phyloP scores from a whole-genome alignment of 257 asterid species.

The Orobanche coerulescens region DNA sequence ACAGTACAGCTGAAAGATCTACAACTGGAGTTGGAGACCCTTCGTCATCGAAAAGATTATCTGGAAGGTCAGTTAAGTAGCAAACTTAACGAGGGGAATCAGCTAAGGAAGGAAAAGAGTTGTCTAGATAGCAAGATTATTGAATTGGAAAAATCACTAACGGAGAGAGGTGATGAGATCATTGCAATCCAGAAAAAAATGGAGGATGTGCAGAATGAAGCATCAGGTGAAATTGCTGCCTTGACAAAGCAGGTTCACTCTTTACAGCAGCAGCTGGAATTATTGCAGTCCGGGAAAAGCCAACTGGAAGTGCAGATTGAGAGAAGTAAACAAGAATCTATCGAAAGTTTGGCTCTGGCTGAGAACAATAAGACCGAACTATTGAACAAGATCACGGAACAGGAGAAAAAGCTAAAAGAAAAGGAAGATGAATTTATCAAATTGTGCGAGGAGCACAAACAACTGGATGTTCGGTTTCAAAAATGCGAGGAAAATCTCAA shows the following conservation, averaged over 20 bases:
- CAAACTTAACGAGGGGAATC: conserved; percentile 27
- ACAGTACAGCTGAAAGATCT: conserved; percentile 28
- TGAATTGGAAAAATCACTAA: conserved; percentile 37
- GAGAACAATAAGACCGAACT: conserved; percentile 41
- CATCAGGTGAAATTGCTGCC: conserved; percentile 32
- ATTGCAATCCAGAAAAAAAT: conserved; percentile 31
- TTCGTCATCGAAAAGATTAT: no score
- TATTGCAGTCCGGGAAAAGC: conserved; percentile 43
- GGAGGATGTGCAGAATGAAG: conserved; percentile 43
- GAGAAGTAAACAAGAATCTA: conserved; percentile 42
- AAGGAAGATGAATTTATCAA: conserved; percentile 40
- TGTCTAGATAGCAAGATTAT: conserved; percentile 28
- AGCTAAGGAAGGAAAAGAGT: conserved; percentile 45
- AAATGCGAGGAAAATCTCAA: conserved; percentile 43
- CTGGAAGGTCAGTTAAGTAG: conserved; percentile 30
- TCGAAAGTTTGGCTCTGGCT: conserved; percentile 32
- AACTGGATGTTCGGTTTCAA: conserved; percentile 33
- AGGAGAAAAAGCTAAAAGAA: conserved; percentile 44
- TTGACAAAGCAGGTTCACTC: conserved; percentile 34
- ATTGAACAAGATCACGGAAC: conserved; percentile 38
- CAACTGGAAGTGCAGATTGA: conserved; percentile 40
- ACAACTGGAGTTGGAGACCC: conserved; percentile 34
- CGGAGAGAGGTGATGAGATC: conserved; percentile 39
- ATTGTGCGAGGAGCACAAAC: conserved; percentile 43
- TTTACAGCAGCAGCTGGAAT: conserved; percentile 40